phyloP scores from a whole-genome alignment of 805 yeast genomes.

The Ogataea siamensis region DNA sequence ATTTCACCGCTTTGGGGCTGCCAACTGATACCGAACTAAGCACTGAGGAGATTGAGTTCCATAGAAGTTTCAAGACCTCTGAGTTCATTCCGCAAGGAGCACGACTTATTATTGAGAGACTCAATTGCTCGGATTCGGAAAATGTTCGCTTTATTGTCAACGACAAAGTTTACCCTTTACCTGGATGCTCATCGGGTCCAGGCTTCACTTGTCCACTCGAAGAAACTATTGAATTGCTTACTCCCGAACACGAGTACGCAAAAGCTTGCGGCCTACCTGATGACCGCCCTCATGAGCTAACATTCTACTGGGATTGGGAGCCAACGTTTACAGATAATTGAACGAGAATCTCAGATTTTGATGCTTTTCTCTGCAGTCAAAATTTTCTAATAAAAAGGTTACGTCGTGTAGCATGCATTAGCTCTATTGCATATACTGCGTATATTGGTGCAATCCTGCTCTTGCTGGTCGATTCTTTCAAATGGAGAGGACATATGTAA shows the following conservation, averaged over 20 bases:
- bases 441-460: too few species aligned
- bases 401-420: too few species aligned
- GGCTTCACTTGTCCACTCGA: slow-evolving; percentile 46
- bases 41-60: slow-evolving; percentile 41
- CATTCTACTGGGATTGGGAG: slow-evolving; percentile 13
- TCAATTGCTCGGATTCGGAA: slow-evolving; percentile 32
- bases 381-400: too few species aligned
- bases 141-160: slow-evolving; percentile 48
- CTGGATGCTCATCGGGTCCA: slow-evolving; percentile 49
- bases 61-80: slow-evolving; percentile 37
- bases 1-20: slow-evolving; percentile 60
- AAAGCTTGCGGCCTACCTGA: slow-evolving; percentile 3
- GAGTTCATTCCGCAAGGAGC: slow-evolving; percentile 54
- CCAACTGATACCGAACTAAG: slow-evolving; percentile 39
- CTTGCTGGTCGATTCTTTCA: too few species aligned
- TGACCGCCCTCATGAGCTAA: slow-evolving; percentile 2
- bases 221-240: slow-evolving; percentile 33
- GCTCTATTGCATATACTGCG: too few species aligned
- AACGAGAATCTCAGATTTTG: too few species aligned
- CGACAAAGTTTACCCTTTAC: slow-evolving; percentile 52
- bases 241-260: neutral
- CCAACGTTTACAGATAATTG: too few species aligned
- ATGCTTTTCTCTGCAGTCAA: too few species aligned
- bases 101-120: slow-evolving; percentile 44
- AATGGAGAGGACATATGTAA: too few species aligned